These are phyloP conservation scores for Lonicera japonica DNA, from an alignment of 129 eudicot species.

Conservation along the genomic window DNA sequence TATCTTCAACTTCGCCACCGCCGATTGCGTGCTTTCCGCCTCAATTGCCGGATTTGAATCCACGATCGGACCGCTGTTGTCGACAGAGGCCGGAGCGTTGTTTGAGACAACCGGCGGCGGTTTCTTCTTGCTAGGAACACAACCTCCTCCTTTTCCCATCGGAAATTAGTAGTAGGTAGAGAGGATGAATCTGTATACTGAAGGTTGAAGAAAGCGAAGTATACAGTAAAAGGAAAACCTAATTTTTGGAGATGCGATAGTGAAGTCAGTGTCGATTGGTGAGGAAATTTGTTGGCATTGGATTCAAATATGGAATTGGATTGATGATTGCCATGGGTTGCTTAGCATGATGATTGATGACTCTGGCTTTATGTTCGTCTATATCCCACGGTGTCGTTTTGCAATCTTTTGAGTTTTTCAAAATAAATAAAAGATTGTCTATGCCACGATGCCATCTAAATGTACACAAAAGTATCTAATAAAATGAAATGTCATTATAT, in stretches of 20 bases:
- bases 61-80: constrained; percentile 3
- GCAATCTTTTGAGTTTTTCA: too few relatives aligned
- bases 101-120: constrained; percentile 31
- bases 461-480: too few relatives aligned
- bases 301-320: background rate
- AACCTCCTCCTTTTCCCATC: constrained; percentile 99
- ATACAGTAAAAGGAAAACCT: background rate
- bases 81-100: constrained; percentile 10
- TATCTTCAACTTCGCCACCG: constrained; percentile 29
- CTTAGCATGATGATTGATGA: too few relatives aligned
- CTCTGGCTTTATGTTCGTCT: too few relatives aligned
- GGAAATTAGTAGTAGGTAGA: too few relatives aligned
- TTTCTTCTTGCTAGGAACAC: constrained; percentile 81
- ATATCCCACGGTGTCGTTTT: too few relatives aligned
- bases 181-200: too few relatives aligned
- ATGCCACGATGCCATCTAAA: too few relatives aligned
- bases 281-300: background rate
- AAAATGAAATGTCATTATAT: too few relatives aligned
- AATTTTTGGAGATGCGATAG: background rate
- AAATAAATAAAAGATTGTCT: too few relatives aligned
- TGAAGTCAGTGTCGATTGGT: background rate
- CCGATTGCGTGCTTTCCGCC: background rate
- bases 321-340: too few relatives aligned
- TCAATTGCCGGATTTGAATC: background rate
- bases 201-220: too few relatives aligned